Evolutionary conservation across 2,329 filamentous ascomycete genomes (phyloP), one percentile per base, ranked within the genome.

Genomic region (Verticillium longisporum): DNA sequence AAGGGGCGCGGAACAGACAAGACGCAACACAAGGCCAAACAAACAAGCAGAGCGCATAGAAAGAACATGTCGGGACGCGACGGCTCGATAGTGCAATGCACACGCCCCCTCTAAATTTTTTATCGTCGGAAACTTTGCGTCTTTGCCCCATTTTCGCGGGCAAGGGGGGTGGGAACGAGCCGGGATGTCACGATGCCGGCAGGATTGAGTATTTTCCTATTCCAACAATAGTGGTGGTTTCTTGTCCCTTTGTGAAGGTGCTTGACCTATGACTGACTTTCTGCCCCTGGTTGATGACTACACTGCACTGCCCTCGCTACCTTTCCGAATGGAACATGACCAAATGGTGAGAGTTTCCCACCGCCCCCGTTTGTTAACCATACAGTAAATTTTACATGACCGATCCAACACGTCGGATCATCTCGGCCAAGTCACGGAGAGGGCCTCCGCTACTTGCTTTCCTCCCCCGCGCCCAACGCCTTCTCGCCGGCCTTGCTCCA

Each of bases 401-500:
- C 45, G 45, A 9, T 53, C 45, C 45, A 18, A 26, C 45, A 26
- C 18, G 7, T 10, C 7, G n/a, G n/a, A 53, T 18, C 45, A 31
- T 53, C 45, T 26, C 45, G 45, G 45, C 13, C 38, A 41, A 14
- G 15, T 41, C 18, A 5, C 45, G 45, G 45, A n/a, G 9, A 18
- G 26, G 15, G 6, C 38, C 45, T 9, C 21, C 1, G 18, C 18
- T 18, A 53, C 18, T 53, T 53, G 18, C 45, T 53, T 14, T 55
- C 56, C 36, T 58, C 54, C 6, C 26, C 54, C 54, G 54, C 32
- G 5, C 32, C 34, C 41, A 37, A 33, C 31, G 57, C 58, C 67
- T 73, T 76, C 63, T 71, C 68, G 56, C 78, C 82, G 34, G 80
- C 83, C 68, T 73, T 78, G 54, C 78, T 76, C 61, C 87, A 69